Percentiles rank a stretch among this genome's conserved stretches.
These are phyloP conservation scores for Carex kokanica DNA, from an alignment of 176 grass and related monocot genomes.

Conservation along the genomic window DNA sequence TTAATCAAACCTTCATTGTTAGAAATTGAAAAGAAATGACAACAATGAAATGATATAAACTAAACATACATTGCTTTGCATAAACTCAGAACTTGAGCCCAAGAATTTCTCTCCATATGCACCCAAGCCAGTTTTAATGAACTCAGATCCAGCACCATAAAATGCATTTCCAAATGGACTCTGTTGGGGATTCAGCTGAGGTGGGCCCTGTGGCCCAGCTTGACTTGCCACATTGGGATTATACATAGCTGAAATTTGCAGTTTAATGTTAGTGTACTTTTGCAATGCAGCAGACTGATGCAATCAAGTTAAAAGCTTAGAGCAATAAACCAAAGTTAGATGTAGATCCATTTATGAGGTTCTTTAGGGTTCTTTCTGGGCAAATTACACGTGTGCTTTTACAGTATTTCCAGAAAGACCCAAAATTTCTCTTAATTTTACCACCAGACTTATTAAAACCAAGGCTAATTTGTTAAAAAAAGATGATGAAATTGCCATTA, in stretches of 20 bases:
- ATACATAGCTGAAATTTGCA: constrained; percentile 61
- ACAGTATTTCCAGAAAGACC: background rate
- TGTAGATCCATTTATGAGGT: background rate
- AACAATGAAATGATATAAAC: background rate
- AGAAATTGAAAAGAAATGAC: background rate
- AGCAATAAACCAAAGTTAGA: background rate
- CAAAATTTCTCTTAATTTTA: background rate
- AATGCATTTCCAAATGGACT: constrained; percentile 57
- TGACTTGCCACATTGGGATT: constrained; percentile 38
- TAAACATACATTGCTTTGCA: constrained; percentile 75
- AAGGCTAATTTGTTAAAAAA: background rate
- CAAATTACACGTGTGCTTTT: background rate
- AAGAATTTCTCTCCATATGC: constrained; percentile 72
- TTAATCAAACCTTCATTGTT: background rate
- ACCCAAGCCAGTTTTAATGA: constrained; percentile 60
- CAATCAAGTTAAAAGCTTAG: background rate
- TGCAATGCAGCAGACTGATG: background rate
- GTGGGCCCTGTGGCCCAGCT: constrained; percentile 37
- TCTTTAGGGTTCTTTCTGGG: background rate
- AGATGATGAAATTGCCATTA: background rate
- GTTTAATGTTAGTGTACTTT: background rate
- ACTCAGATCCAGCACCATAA: constrained; percentile 58
- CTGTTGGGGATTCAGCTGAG: constrained; percentile 37
- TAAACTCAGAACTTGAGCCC: constrained; percentile 88
- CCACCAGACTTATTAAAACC: background rate